Percentiles rank a stretch among this genome's conserved stretches.
Evolutionary conservation across 352 stramenopile species (phyloP).

Genomic region (Thalassiosira sp.): DNA sequence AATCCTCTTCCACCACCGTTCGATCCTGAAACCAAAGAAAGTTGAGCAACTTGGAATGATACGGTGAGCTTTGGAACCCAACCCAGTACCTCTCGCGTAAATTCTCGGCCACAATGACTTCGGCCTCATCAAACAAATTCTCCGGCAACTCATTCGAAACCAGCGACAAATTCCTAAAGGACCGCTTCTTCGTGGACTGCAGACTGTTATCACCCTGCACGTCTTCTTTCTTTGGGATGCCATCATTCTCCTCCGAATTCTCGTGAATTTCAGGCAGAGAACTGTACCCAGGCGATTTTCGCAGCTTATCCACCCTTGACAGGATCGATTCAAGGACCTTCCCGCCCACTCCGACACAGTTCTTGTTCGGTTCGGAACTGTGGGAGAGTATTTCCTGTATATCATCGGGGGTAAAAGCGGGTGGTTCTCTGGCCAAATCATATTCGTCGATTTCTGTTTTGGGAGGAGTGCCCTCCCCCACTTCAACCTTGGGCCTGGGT

Average conservation of each 20-base stretch:
- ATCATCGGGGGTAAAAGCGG: conserved; percentile 17
- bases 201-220: not conserved
- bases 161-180: conserved; percentile 21
- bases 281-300: conserved; percentile 32
- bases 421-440: conserved; percentile 33
- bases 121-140: conserved; percentile 70
- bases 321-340: conserved; percentile 34
- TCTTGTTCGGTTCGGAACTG: conserved; percentile 29
- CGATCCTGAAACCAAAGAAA: conserved; percentile 91
- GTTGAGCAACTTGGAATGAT: conserved; percentile 86
- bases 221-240: not conserved
- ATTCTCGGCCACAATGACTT: conserved; percentile 64
- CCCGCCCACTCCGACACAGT: conserved; percentile 34
- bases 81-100: conserved; percentile 69
- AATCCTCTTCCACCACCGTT: conserved; percentile 92
- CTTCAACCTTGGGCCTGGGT: not conserved
- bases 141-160: conserved; percentile 39
- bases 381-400: conserved; percentile 27
- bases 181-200: not conserved
- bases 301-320: conserved; percentile 28
- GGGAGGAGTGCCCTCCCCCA: conserved; percentile 3
- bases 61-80: conserved; percentile 85
- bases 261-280: not conserved
- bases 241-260: not conserved
- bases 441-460: conserved; percentile 49